Base-by-base conservation (phyloP, 2,329 filamentous ascomycete species). In the Trichoderma guizhouense region DNA sequence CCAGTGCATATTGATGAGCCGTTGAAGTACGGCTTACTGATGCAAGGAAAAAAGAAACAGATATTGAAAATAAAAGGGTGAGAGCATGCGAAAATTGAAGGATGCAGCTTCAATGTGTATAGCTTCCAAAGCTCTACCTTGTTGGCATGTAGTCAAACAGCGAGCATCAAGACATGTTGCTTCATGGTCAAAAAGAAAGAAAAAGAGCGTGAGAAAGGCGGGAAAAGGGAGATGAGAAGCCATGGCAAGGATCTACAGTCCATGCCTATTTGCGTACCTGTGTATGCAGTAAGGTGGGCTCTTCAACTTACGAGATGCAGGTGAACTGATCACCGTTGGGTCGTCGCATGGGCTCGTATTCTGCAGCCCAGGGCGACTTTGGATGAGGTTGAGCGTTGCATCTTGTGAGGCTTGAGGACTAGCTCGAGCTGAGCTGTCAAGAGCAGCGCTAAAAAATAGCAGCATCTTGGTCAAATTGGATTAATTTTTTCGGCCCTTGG, bases 271-370 rank as follows among this genome's bases (percentile, higher is more conserved):
- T 43, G 32, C 53, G 30, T 26, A n/a, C 43, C 32, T 32, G 39
- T 63, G 47, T 60, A 71, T 43, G 32, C 39, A 34, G 18, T 70
- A 30, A 30, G 58, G 68, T 71, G 68, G 68, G 60, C 68, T 71
- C 30, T 15, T 15, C 7, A 18, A 28, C 39, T 53, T 51, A 12
- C 39, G 67, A 18, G 30, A 28, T 53, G 30, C 30, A 61, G 63
- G 30, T 53, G 70, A 51, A 55, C 51, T 62, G 70, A 67, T 69
- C 67, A n/a, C 63, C 62, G 63, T 62, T 72, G 63, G 70, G 65
- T 21, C 28, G 32, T 28, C 18, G 18, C 61, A 71, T 47, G 66
- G 66, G 30, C 66, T 60, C 66, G 66, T 61, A 69, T 58, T 67
- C 30, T 26, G 57, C 32, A 69, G 34, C 18, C 28, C 5, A 11